A percentile compares a stretch with the other conserved stretches of the same genome.
These are phyloP conservation scores for Leucocoprinus leucothites DNA, from an alignment of 768 basidiomycete genomes.

Conservation along the genomic window DNA sequence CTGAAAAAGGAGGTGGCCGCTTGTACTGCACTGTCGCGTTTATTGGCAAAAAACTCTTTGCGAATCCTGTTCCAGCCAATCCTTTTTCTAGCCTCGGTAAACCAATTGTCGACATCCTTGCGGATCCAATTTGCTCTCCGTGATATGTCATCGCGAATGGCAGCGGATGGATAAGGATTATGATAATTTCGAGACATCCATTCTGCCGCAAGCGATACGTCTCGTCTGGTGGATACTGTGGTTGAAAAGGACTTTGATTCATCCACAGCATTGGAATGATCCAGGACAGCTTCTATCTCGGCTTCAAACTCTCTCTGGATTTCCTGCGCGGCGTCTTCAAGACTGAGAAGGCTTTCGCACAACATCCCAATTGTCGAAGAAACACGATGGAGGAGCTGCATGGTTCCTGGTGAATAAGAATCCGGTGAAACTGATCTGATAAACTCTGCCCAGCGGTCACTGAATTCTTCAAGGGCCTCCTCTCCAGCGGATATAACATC, in stretches of 20 bases:
- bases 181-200: constrained; percentile 9
- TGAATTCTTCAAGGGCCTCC: background rate
- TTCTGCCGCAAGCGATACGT: background rate
- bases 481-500: too few relatives aligned
- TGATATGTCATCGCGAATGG: background rate
- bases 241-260: background rate
- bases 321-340: too few relatives aligned
- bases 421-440: too few relatives aligned
- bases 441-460: too few relatives aligned
- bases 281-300: too few relatives aligned
- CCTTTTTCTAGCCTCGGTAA: constrained; percentile 11
- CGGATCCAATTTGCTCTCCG: background rate
- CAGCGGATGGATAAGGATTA: constrained; percentile 12
- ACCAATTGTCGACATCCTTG: constrained; percentile 14
- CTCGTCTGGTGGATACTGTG: background rate
- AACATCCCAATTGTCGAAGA: too few relatives aligned
- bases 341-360: too few relatives aligned
- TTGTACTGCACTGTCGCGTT: background rate
- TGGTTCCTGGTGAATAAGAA: too few relatives aligned
- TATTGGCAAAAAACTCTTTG: constrained; percentile 6
- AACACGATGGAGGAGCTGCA: too few relatives aligned
- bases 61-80: constrained; percentile 15
- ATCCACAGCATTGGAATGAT: too few relatives aligned
- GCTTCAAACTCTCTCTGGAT: too few relatives aligned
- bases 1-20: background rate